Evolutionary conservation across 306 rosid species (phyloP).

Genomic region (Carpinus fangiana): DNA sequence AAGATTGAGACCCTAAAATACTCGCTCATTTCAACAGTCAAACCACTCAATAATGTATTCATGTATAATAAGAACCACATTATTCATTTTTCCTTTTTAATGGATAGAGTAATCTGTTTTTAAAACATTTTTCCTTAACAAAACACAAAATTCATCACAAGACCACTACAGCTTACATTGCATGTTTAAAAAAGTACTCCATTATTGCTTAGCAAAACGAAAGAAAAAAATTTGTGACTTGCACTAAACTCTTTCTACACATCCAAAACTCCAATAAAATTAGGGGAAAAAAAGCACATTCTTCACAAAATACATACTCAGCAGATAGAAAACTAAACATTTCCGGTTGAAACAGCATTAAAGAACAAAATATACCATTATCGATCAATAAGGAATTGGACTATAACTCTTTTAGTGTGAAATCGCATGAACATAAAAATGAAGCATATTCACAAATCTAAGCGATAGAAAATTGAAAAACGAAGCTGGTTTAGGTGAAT

Average conservation of each 20-base stretch:
- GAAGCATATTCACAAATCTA: neutral
- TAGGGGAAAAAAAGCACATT: neutral
- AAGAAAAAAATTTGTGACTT: neutral
- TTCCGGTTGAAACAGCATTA: neutral
- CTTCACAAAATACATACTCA: neutral
- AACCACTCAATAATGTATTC: neutral
- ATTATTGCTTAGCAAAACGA: neutral
- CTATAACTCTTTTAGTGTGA: neutral
- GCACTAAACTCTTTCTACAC: neutral
- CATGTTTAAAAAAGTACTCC: neutral
- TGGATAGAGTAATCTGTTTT: neutral
- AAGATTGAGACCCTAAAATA: slow-evolving; percentile 1
- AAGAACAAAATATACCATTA: neutral
- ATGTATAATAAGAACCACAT: neutral
- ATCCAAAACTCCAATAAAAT: neutral
- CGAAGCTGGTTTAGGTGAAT: neutral
- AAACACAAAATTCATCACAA: neutral
- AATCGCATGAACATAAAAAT: neutral
- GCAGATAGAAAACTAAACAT: neutral
- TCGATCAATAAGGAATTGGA: neutral
- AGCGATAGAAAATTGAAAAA: neutral
- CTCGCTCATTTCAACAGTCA: neutral
- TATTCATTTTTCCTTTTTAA: neutral
- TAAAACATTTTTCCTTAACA: neutral
- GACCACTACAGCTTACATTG: neutral